phyloP scores from a whole-genome alignment of 2,329 filamentous ascomycete species.

The Neofusicoccum cordaticola region DNA sequence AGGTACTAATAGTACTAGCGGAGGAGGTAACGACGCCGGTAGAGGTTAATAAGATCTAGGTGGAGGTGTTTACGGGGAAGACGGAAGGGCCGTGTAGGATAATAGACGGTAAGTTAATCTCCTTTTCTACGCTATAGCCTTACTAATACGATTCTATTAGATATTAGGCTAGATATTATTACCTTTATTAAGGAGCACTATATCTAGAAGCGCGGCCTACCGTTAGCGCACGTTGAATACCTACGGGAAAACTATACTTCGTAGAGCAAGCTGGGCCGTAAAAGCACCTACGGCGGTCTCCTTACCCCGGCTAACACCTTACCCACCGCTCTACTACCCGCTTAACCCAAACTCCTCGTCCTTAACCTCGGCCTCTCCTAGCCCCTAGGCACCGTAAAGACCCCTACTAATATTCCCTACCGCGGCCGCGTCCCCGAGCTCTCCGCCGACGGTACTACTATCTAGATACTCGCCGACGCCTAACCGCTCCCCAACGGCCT shows the following conservation, averaged over 20 bases:
- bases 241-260: slow-evolving; percentile 46
- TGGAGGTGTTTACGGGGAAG: slow-evolving; percentile 33
- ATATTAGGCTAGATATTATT: slow-evolving; percentile 54
- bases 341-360: neutral
- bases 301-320: slow-evolving; percentile 20
- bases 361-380: slow-evolving; percentile 8
- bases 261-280: slow-evolving; percentile 48
- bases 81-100: slow-evolving; percentile 35
- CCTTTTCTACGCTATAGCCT: neutral
- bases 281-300: slow-evolving; percentile 38
- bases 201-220: slow-evolving; percentile 48
- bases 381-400: neutral
- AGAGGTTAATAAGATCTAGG: slow-evolving; percentile 52
- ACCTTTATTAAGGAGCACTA: slow-evolving; percentile 55
- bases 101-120: slow-evolving; percentile 41
- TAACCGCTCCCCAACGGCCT: slow-evolving; percentile 31
- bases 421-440: slow-evolving; percentile 4
- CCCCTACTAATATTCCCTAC: neutral
- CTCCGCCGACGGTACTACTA: neutral
- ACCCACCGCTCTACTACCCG: neutral
- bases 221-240: slow-evolving; percentile 42
- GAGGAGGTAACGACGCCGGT: slow-evolving; percentile 50
- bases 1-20: slow-evolving; percentile 48
- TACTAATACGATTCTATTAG: neutral
- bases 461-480: neutral